Evolutionary conservation across 1,139 yeast genomes (phyloP), one percentile per base, ranked within the genome.

Genomic region (Sugiyamaella xylanicola): DNA sequence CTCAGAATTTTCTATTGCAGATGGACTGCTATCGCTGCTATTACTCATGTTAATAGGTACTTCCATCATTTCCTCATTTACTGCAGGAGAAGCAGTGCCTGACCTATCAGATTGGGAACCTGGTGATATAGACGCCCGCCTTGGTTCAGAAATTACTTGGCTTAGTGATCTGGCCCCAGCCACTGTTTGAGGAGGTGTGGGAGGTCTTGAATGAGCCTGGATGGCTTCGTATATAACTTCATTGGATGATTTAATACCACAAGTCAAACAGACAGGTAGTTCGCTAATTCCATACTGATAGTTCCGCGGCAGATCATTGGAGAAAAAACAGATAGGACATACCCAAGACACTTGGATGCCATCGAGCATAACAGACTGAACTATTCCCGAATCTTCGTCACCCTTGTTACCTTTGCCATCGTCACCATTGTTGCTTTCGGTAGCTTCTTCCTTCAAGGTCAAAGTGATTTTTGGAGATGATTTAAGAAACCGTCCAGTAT

Each of bases 301-400:
- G 15, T 70, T 72, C 1, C 73, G 63, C 1, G 72, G 66, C 3
- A 82, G 68, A 25, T 75, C 75, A 66, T 91, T 91, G 22, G 85
- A 77, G 63, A 78, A 86, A 43, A 85, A 85, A 69, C 98, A 92
- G 3, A 92, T 91, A 11, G 87, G 85, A 69, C 98, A 92, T 0
- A 81, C 79, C 97, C 97, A 92, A 27, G 79, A 77, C 13, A 61
- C 57, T 35, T 60, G 59, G 16, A 54, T 39, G 16, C 25, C 52
- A 52, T 46, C 43, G 46, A 48, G 55, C 55, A 57, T 51, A 21
- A 48, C 48, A 32, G 40, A 43, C 22, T 46, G 50, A 15, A 27
- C 29, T 2, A 46, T 21, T 7, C 19, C 21, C 40, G 55, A 37
- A 11, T 27, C 32, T n/a, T 32, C 47, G 9, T 8, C 13, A 11